Evolutionary conservation across 805 yeast species (phyloP).

Genomic region (Candida incommunis): DNA sequence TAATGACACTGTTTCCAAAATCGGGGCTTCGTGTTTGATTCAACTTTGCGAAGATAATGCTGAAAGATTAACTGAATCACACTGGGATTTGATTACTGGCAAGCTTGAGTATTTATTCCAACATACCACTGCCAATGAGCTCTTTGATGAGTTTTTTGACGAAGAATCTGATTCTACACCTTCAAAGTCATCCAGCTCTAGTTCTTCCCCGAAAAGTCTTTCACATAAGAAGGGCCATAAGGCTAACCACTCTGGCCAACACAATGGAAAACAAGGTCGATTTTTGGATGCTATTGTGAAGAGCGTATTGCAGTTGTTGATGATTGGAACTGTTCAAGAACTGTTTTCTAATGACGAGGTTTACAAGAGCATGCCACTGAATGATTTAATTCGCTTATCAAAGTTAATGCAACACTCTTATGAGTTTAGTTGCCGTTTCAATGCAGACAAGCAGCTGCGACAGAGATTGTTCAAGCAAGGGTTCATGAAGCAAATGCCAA

Average conservation of each 20-base stretch:
- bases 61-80: constrained; percentile 40
- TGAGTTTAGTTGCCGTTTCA: constrained; percentile 73
- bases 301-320: constrained; percentile 76
- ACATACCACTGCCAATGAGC: constrained; percentile 73
- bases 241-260: too few species aligned
- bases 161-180: constrained; percentile 26
- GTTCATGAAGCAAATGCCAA: constrained; percentile 83
- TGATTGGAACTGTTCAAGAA: constrained; percentile 79
- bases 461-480: constrained; percentile 87
- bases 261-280: constrained; percentile 32
- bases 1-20: constrained; percentile 90
- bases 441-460: constrained; percentile 76
- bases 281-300: constrained; percentile 71
- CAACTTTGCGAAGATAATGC: constrained; percentile 68
- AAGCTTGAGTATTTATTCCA: constrained; percentile 61
- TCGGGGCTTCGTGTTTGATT: constrained; percentile 81
- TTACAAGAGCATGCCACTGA: constrained; percentile 54
- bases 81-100: constrained; percentile 61
- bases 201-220: constrained; percentile 8
- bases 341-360: constrained; percentile 50
- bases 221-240: constrained; percentile 6
- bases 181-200: constrained; percentile 18
- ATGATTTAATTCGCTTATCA: constrained; percentile 45
- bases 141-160: constrained; percentile 29
- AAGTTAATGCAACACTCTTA: constrained; percentile 53